phyloP scores from a whole-genome alignment of 345 rosid genomes.

The Eucalyptus pauciflora region DNA sequence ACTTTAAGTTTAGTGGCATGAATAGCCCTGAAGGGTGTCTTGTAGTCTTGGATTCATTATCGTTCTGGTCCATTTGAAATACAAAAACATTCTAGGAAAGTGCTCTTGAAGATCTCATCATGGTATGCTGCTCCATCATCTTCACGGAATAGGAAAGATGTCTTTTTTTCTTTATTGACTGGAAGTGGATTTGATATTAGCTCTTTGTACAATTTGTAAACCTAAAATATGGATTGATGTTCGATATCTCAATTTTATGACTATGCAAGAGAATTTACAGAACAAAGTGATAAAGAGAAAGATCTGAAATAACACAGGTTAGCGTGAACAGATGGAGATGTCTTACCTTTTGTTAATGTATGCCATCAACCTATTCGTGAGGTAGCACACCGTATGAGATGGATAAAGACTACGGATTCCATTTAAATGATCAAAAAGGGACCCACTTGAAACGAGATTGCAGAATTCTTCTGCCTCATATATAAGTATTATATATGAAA shows the following conservation, averaged over 20 bases:
- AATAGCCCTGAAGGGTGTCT: background rate
- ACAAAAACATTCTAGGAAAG: background rate
- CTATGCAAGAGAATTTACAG: background rate
- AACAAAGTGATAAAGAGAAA: background rate
- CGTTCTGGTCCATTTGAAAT: background rate
- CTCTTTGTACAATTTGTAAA: background rate
- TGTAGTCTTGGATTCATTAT: background rate
- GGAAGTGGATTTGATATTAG: background rate
- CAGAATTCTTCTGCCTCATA: slow-evolving; percentile 85
- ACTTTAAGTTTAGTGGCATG: background rate
- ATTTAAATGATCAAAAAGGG: slow-evolving; percentile 45
- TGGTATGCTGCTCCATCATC: background rate
- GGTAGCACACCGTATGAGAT: slow-evolving; percentile 71
- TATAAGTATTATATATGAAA: slow-evolving; percentile 52
- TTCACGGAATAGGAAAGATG: background rate
- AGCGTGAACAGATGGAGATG: background rate
- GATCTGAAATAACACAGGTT: background rate
- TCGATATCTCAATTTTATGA: background rate
- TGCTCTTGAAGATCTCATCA: background rate
- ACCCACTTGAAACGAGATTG: slow-evolving; percentile 46
- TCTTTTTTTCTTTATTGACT: background rate
- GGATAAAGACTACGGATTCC: slow-evolving; percentile 57
- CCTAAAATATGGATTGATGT: background rate
- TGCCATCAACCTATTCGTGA: slow-evolving; percentile 75
- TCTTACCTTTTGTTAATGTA: slow-evolving; percentile 67